Evolutionary conservation across 139 green algal species (phyloP).

Genomic region (Chlamydomonas sphaeroides): DNA sequence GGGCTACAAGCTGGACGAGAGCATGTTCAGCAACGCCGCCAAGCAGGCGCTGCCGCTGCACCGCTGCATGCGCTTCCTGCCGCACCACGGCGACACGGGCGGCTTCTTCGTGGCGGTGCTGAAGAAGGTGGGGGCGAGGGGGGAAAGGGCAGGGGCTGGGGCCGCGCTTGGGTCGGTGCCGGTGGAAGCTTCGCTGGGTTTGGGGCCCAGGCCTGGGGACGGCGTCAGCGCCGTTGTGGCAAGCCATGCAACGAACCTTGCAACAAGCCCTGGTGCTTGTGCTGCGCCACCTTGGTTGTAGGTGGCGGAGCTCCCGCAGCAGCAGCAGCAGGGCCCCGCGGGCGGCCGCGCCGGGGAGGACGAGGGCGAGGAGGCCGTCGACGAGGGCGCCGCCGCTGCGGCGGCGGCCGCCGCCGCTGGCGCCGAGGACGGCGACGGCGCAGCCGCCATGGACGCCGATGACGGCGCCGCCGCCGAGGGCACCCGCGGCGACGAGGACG

Average conservation of each 20-base stretch:
- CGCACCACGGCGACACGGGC: conserved; percentile 95
- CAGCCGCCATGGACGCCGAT: not conserved
- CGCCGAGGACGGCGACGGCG: not conserved
- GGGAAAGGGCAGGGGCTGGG: no score
- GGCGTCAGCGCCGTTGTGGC: no score
- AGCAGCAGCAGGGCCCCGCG: no score
- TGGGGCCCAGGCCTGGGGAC: no score
- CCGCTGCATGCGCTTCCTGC: conserved; percentile 96
- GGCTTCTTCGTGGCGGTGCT: conserved; percentile 98
- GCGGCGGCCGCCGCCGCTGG: not conserved
- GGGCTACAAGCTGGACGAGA: conserved; percentile 71
- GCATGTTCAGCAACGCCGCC: conserved; percentile 84
- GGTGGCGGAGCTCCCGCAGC: conserved; percentile 5
- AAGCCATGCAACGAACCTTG: no score
- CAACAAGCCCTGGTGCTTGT: no score
- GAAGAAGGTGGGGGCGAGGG: conserved; percentile 73
- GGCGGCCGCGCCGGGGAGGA: not conserved
- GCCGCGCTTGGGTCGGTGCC: no score
- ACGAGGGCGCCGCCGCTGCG: not conserved
- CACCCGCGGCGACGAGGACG: not conserved
- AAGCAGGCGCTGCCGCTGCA: conserved; percentile 81
- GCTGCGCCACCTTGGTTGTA: no score
- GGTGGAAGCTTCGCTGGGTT: no score
- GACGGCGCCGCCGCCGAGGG: not conserved
- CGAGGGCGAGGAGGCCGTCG: not conserved